Conservation (phyloP, 2,329 filamentous ascomycete species). For the Chaetomium olivaceum region DNA sequence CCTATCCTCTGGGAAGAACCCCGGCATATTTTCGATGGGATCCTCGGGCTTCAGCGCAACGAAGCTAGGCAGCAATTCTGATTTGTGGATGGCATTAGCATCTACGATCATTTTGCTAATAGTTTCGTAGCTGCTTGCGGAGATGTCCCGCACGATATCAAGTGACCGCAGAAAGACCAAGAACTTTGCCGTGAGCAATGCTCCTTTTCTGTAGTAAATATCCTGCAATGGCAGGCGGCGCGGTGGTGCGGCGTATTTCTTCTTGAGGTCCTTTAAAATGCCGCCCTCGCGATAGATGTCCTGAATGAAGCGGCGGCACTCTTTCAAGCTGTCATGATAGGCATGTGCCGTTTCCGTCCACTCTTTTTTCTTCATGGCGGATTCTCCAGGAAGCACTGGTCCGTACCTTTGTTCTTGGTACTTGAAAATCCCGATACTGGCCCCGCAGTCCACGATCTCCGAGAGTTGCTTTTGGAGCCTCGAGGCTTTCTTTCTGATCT, state of each 20-base stretch:
- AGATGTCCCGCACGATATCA: conserved; percentile 28
- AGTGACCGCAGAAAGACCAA: conserved; percentile 31
- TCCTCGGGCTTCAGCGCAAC: conserved; percentile 28
- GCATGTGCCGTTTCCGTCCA: conserved; percentile 25
- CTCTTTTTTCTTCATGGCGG: conserved; percentile 26
- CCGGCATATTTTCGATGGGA: conserved; percentile 29
- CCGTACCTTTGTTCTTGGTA: conserved; percentile 25
- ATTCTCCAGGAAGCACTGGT: conserved; percentile 7
- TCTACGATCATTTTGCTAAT: conserved; percentile 39
- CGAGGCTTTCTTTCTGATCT: conserved; percentile 12
- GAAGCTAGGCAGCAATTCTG: conserved; percentile 38
- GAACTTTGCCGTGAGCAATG: conserved; percentile 31
- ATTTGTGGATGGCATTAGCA: conserved; percentile 38
- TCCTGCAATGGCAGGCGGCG: conserved; percentile 15
- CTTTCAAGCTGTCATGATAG: conserved; percentile 4
- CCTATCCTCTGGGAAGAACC: conserved; percentile 32
- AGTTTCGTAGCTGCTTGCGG: conserved; percentile 22
- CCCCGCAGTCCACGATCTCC: conserved; percentile 20
- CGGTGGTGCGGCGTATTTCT: conserved; percentile 7
- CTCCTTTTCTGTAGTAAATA: conserved; percentile 17
- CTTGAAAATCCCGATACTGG: conserved; percentile 35
- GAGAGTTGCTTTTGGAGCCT: neutral
- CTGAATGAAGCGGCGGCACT: conserved; percentile 18
- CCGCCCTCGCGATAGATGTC: conserved; percentile 15
- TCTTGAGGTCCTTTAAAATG: conserved; percentile 12